phyloP scores from a whole-genome alignment of 2,329 filamentous ascomycete genomes.

The Fusarium abutilonis region DNA sequence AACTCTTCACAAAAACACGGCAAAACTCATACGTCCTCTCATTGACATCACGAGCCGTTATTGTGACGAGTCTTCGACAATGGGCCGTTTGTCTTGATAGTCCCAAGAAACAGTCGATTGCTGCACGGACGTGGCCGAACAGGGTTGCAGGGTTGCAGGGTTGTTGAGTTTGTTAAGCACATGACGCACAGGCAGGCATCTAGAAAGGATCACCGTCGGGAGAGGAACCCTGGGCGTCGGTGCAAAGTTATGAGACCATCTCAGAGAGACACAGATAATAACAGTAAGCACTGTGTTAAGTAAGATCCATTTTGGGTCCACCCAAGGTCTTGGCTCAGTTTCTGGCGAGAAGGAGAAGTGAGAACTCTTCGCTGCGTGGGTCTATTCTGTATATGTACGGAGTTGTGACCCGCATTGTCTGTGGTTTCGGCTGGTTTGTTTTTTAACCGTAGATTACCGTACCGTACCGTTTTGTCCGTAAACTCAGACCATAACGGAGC shows the following conservation, averaged over 20 bases:
- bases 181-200: conserved; percentile 36
- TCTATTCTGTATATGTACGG: conserved; percentile 1
- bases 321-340: conserved; percentile 16
- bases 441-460: too few species aligned
- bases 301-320: conserved; percentile 10
- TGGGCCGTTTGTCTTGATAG: conserved; percentile 34
- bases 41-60: conserved; percentile 18
- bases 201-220: conserved; percentile 30
- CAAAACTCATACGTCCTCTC: conserved; percentile 2
- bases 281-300: conserved; percentile 22
- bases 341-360: conserved; percentile 14
- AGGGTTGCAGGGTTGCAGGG: too few species aligned
- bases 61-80: conserved; percentile 37
- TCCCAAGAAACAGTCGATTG: conserved; percentile 38
- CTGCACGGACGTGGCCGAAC: conserved; percentile 42
- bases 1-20: conserved; percentile 5
- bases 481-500: conserved; percentile 18
- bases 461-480: not conserved
- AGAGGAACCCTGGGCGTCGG: conserved; percentile 28
- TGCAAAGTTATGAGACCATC: conserved; percentile 9
- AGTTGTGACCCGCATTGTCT: conserved; percentile 15
- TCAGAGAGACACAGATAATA: not conserved
- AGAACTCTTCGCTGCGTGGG: conserved; percentile 8
- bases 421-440: not conserved
- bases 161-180: conserved; percentile 28